phyloP scores from a whole-genome alignment of 331 rosid species.

The Rhamnella rubrinervis region DNA sequence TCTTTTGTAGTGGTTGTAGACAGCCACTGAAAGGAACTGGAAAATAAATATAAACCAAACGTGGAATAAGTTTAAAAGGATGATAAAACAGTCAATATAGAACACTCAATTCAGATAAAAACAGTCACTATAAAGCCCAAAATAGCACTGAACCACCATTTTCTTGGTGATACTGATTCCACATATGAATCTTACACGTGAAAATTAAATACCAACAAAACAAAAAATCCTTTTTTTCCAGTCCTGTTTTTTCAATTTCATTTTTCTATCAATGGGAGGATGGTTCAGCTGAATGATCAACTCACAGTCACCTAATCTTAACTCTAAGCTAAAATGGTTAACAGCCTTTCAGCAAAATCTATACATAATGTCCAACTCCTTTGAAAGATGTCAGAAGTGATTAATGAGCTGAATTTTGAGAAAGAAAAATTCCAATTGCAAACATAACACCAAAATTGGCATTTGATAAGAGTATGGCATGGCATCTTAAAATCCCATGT shows the following conservation, averaged over 20 bases:
- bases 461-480: background rate
- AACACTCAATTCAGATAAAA: background rate
- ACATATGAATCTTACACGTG: no score
- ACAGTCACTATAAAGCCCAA: background rate
- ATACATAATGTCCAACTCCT: background rate
- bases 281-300: background rate
- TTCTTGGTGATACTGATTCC: no score
- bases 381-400: background rate
- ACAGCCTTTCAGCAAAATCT: background rate
- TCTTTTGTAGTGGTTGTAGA: slow-evolving; percentile 95
- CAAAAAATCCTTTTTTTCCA: background rate
- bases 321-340: background rate
- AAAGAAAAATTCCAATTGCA: background rate
- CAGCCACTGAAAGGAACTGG: slow-evolving; percentile 97
- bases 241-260: background rate
- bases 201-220: no score
- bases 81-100: background rate
- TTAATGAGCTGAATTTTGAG: background rate
- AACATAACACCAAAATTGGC: background rate
- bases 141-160: background rate
- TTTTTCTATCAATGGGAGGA: background rate
- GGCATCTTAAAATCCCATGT: background rate
- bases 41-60: slow-evolving; percentile 32
- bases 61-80: slow-evolving; percentile 26
- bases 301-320: background rate